Conservation (phyloP, 345 rosid species). For the Erysimum cheiranthoides region DNA sequence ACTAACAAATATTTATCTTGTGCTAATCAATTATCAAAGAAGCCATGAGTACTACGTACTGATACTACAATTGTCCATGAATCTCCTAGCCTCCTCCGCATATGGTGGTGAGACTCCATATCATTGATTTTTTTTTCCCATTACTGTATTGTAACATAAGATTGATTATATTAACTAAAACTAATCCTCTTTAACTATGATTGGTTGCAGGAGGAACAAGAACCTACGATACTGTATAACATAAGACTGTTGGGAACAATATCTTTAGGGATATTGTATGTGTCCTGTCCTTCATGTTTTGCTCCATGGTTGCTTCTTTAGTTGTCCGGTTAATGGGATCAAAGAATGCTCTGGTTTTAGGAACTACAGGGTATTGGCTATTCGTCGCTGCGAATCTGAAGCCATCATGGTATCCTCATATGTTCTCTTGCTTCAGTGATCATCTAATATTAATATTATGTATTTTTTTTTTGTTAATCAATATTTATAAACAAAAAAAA, state of each 20-base stretch:
- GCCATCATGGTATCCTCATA: constrained; percentile 71
- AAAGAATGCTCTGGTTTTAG: constrained; percentile 81
- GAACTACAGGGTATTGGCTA: constrained; percentile 91
- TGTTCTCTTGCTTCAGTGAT: constrained; percentile 3
- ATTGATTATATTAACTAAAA: neutral
- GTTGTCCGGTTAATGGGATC: constrained; percentile 83
- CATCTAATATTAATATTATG: no score
- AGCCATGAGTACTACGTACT: no score
- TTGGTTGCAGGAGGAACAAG: constrained; percentile 5
- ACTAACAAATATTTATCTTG: no score
- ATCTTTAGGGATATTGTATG: constrained; percentile 84
- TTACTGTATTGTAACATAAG: neutral
- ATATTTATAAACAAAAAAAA: no score
- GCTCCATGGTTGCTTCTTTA: constrained; percentile 80
- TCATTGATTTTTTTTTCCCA: neutral
- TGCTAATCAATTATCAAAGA: no score
- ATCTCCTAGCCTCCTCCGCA: neutral
- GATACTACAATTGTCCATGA: neutral
- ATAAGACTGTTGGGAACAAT: constrained; percentile 92
- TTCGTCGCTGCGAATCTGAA: constrained; percentile 86
- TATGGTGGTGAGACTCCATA: constrained; percentile 20
- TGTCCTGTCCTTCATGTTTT: constrained; percentile 83
- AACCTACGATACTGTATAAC: neutral
- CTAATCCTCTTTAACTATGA: neutral
- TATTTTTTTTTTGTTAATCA: no score